Conservation (phyloP, 805 yeast genomes). For the Myxozyma monticola region DNA sequence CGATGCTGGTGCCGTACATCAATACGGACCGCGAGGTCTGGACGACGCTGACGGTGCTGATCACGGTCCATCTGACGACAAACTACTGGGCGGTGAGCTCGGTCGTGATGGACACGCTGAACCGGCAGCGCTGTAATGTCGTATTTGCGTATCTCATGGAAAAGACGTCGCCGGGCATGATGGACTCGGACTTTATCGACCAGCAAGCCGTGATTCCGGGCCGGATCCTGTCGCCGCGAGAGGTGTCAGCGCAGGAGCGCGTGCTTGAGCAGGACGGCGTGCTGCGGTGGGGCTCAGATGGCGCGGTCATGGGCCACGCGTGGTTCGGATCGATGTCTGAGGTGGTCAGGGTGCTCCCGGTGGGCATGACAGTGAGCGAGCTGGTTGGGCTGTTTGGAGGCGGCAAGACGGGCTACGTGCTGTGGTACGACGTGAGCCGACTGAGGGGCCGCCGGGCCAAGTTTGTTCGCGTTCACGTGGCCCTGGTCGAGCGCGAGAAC, state of each 20-base stretch:
- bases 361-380: constrained; percentile 13
- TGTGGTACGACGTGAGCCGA: constrained; percentile 25
- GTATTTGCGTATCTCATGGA: constrained; percentile 34
- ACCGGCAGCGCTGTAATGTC: constrained; percentile 40
- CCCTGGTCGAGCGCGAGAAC: constrained; percentile 25
- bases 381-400: constrained; percentile 18
- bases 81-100: constrained; percentile 39
- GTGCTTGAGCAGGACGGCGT: constrained; percentile 38
- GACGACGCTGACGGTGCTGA: constrained; percentile 33
- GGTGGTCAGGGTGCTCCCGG: constrained; percentile 27
- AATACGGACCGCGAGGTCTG: constrained; percentile 32
- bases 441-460: constrained; percentile 12
- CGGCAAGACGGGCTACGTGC: constrained; percentile 31
- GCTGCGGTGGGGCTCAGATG: constrained; percentile 35
- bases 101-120: constrained; percentile 38
- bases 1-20: constrained; percentile 35
- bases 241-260: constrained; percentile 33
- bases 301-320: constrained; percentile 35
- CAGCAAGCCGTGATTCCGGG: constrained; percentile 21
- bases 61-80: constrained; percentile 38
- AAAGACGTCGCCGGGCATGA: constrained; percentile 12
- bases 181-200: constrained; percentile 18
- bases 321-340: constrained; percentile 31
- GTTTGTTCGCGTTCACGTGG: constrained; percentile 29
- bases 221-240: constrained; percentile 33